Base-by-base conservation (phyloP, 1,139 yeast species). In the Scheffersomyces insectosa region DNA sequence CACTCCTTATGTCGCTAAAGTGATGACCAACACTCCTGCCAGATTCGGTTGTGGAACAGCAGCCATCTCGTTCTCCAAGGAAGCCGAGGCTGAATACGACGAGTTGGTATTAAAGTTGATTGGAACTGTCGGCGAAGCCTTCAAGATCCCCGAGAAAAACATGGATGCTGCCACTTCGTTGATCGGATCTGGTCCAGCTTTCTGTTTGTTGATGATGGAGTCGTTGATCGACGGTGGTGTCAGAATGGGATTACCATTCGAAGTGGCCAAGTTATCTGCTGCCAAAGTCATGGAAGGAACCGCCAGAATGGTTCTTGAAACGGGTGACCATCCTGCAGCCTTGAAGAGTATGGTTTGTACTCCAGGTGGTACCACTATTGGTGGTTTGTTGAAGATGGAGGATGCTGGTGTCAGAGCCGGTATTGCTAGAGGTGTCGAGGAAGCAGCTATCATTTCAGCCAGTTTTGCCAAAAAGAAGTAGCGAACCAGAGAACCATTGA, bases 21-120 rank as follows among this genome's bases (percentile, higher is more conserved):
- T 95, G n/a, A 91, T 95, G 96, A 93, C 99, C 46, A 93, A 93
- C 66, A 93, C 99, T 0, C 98, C 99, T 4, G 95, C 97, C 35
- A 87, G 85, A 63, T 84, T 74, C 63, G 97, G 97, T 6, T 81
- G 84, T 57, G 99, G 98, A 41, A 89, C 95, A 77, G 97, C 98
- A 7, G 91, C 89, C 20, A 83, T 93, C 20, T 80, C 93, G 3
- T 82, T 85, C 52, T 73, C 88, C n/a, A 55, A 68, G 12, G 70
- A 67, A 27, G 80, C 81, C 10, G 70, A 75, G 42, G 60, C 54
- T 6, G 65, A 75, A 42, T 80, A 81, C 55, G 73, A 72, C 46
- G 70, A 73, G 7, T 62, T 82, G 48, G 86, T 84, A 28, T 67
- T 78, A 71, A 75, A 79, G 49, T 68, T 85, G 50, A 75, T 84